Evolutionary conservation across 2,329 filamentous ascomycete species (phyloP).

Genomic region (Zymoseptoria ardabiliae): DNA sequence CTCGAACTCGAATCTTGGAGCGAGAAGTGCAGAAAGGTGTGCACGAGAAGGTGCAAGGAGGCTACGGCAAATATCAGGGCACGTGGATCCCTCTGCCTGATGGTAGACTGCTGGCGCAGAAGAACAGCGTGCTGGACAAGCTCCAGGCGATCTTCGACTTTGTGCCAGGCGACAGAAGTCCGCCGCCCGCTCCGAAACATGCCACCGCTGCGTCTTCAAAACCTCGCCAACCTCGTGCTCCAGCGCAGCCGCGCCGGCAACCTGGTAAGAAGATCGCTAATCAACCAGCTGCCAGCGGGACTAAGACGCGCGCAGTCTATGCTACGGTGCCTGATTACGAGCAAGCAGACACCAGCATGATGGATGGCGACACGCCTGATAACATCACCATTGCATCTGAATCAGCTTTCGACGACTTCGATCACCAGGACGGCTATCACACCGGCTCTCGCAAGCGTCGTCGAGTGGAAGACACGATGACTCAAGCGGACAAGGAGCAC

Average conservation of each 20-base stretch:
- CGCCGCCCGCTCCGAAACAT: constrained; percentile 89
- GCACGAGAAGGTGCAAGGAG: constrained; percentile 96
- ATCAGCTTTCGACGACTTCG: constrained; percentile 78
- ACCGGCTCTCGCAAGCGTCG: constrained; percentile 64
- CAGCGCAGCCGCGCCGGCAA: constrained; percentile 16
- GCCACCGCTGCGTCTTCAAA: constrained; percentile 63
- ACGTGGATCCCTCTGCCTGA: constrained; percentile 91
- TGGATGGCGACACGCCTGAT: constrained; percentile 67
- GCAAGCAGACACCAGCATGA: constrained; percentile 21
- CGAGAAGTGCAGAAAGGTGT: constrained; percentile 93
- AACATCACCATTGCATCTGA: constrained; percentile 76
- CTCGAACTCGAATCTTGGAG: constrained; percentile 88
- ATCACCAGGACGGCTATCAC: constrained; percentile 54
- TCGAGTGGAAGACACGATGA: constrained; percentile 53
- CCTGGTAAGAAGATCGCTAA: constrained; percentile 17
- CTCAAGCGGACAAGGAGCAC: constrained; percentile 70
- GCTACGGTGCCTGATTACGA: constrained; percentile 34
- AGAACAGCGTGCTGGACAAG: constrained; percentile 79
- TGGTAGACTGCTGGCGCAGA: constrained; percentile 72
- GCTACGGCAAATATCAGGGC: constrained; percentile 97
- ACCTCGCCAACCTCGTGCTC: constrained; percentile 62
- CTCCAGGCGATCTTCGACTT: constrained; percentile 85
- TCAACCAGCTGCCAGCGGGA: constrained; percentile 33
- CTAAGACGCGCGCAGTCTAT: constrained; percentile 50
- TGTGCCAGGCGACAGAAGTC: constrained; percentile 73